Base-by-base conservation (phyloP, 108 stramenopile genomes). In the Mediolabrus comicus region DNA sequence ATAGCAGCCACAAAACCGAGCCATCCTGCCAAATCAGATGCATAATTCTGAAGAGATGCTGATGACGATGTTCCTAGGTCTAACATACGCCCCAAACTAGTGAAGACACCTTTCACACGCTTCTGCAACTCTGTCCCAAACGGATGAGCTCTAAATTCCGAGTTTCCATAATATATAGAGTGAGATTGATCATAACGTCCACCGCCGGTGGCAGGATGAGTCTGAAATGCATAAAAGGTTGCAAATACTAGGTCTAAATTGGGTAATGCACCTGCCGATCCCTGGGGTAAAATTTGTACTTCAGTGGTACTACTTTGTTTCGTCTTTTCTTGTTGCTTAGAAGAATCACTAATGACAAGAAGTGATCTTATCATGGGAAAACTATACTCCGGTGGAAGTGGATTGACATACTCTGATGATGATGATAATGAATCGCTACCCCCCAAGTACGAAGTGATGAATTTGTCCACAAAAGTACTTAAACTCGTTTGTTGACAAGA, bases 161-260 rank as follows among this genome's bases (percentile, higher is more conserved):
- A 56, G 26, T 59, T 26, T 4, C 65, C 67, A 62, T 79, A 32
- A 67, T 59, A 72, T 6, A 71, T 67, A 9, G 70, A 56, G 0
- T n/a, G 31, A 17, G 36, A 27, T 41, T 12, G 11, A 10, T 70
- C 33, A 7, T 38, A 34, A 8, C 38, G 32, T 30, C 56, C 57
- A 2, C 32, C 70, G n/a, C n/a, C n/a, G n/a, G n/a, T n/a, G 3
- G 64, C 65, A 1, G 66, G 66, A 66, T 65, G 70, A 17, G 69
- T 77, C 51, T 83, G 69, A 14, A 81, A 65, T 52, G 83, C 68
- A 14, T 71, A 22, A 25, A 55, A 39, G 10, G 80, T 81, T 17
- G 89, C 88, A 74, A 88, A 90, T 17, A 91, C 85, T 46, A 91
- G 65, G 77, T 95, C 94, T 54, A 91, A 62, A 67, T 95, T 95